Base-by-base conservation (phyloP, 1,284 basidiomycete species). In the Tylopilus orsonianus region DNA sequence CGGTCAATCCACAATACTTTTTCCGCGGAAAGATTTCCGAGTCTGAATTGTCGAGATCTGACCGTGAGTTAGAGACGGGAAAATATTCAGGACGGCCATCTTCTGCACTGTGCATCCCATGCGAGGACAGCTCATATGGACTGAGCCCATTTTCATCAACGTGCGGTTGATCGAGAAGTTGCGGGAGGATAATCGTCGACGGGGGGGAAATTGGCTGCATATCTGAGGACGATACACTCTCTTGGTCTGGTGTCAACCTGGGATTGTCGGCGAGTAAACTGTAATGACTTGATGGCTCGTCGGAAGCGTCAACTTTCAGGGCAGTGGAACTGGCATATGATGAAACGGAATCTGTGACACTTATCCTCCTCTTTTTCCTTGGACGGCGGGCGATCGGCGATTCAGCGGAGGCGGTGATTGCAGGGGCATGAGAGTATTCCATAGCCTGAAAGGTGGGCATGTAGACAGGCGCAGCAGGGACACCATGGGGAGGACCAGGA, bases 361-460 rank as follows among this genome's bases (percentile, higher is more conserved):
- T 68, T 58, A 68, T 64, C 46, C 60, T 66, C 62, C 56, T 68
- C 57, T 56, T 66, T 64, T 67, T 69, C 64, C 54, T 68, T 44
- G 56, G 65, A 36, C 54, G 66, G 54, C 61, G 58, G 45, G 51
- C 35, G 6, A 49, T 46, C 51, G 58, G 56, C 14, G 65, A 66
- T 55, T 66, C 66, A 8, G 57, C 52, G 52, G 60, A 52, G 26
- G 60, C 43, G 52, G 67, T 33, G 56, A 68, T 56, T 58, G 62
- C 43, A 44, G 66, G 67, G 52, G 54, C 53, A 59, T 74, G 71
- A 41, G 66, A 61, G 53, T 75, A 75, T 49, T 73, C 63, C 66
- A 75, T 73, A 23, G 72, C 73, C 46, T 75, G 72, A 56, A 74
- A 74, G n/a, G 73, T 75, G 14, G 74, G 74, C 65, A 74, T 74